phyloP scores from a whole-genome alignment of 2,329 filamentous ascomycete genomes.

The Aspergillus felis region DNA sequence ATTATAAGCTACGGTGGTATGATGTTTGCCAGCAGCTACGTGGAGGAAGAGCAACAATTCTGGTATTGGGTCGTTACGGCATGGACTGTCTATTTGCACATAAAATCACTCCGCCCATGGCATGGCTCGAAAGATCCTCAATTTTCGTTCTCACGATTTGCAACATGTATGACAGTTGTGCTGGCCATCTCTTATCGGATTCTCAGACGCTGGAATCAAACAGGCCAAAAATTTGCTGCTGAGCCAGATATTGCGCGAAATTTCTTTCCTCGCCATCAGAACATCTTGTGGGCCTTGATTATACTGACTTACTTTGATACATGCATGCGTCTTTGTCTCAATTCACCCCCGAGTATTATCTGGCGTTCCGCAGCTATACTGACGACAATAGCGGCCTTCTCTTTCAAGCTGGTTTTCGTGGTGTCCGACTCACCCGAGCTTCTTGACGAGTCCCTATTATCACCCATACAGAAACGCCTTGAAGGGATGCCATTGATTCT shows the following conservation, averaged over 20 bases:
- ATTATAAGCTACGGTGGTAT: conserved; percentile 68
- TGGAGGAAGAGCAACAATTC: conserved; percentile 97
- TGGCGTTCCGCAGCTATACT: conserved; percentile 34
- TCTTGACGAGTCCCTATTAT: conserved; percentile 42
- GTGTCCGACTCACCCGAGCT: conserved; percentile 84
- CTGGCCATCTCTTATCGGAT: conserved; percentile 63
- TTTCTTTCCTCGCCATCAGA: conserved; percentile 62
- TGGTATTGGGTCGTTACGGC: conserved; percentile 81
- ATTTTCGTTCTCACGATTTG: conserved; percentile 3
- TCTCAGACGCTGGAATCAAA: conserved; percentile 86
- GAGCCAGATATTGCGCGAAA: conserved; percentile 77
- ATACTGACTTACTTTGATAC: conserved; percentile 64
- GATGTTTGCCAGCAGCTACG: conserved; percentile 98
- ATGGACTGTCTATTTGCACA: conserved; percentile 48
- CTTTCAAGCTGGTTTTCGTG: conserved; percentile 89
- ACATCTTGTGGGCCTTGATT: conserved; percentile 71
- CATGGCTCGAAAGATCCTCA: background rate
- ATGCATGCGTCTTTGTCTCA: conserved; percentile 40
- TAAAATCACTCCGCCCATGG: conserved; percentile 24
- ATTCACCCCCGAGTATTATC: conserved; percentile 22
- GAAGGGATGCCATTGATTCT: conserved; percentile 43
- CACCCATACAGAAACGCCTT: conserved; percentile 34
- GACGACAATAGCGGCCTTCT: conserved; percentile 57
- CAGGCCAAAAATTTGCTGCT: conserved; percentile 93
- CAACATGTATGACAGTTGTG: conserved; percentile 31